Evolutionary conservation across 2,329 filamentous ascomycete genomes (phyloP), one percentile per base, ranked within the genome.

Genomic region (Cytospora piceicola): DNA sequence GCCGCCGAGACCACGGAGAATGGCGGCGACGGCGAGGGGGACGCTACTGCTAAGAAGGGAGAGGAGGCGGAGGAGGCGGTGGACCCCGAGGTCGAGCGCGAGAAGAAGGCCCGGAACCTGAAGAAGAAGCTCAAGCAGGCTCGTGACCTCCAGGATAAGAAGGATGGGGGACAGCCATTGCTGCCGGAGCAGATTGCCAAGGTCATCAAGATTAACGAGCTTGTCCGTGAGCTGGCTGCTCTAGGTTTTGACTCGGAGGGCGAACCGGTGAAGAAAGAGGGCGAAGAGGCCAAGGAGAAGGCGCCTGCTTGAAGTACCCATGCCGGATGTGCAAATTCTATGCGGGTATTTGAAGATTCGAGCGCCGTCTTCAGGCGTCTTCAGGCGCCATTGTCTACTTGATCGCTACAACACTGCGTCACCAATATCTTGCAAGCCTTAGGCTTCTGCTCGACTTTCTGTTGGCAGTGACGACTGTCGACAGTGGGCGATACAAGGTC

Each of bases 81-180:
- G 0, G 90, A 95, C 71, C 83, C 86, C 0, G 90, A 93, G 69
- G 88, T 83, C 0, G 93, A 97, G 77, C 90, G 86, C 71, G 93
- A 97, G 75, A 99, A 97, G 82, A 96, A 97, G 77, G 94, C 91
- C 0, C 88, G 94, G 69, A 96, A 92, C 73, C 80, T 98, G 54
- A 91, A 90, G 76, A 99, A 99, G 83, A 99, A 98, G 79, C 81
- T 99, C 67, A 91, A 94, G 73, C 95, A 99, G 77, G 94, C 95
- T 4, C 90, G 89, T 71, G 95, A 98, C 2, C 83, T 99, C 62
- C 90, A 93, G 75, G 90, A 89, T 73, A 97, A 97, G 83, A 96
- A 96, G 77, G 92, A 96, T 29, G 89, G 88, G 64, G 95, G 95
- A 24, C 90, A 92, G 75, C 84, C 87, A 5, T 79, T 99, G 67